These are phyloP conservation scores for Saccharomycopsis guyanensis DNA, from an alignment of 805 yeast genomes.

Conservation along the genomic window DNA sequence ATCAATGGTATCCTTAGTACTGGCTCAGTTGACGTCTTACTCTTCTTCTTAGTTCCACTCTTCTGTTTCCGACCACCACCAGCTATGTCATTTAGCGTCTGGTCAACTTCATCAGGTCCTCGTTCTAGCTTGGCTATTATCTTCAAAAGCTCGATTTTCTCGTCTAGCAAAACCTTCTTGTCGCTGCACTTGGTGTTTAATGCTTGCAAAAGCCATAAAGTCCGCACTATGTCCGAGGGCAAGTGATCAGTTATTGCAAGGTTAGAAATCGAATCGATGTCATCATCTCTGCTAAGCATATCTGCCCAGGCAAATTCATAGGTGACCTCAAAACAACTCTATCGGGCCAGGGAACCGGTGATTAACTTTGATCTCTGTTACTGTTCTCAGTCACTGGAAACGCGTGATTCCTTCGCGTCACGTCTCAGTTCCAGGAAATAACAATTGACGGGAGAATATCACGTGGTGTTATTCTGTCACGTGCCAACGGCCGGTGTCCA, in stretches of 20 bases:
- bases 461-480: too few relatives aligned
- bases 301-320: neutral
- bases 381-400: too few relatives aligned
- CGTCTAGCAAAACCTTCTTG: conserved; percentile 17
- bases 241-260: conserved; percentile 30
- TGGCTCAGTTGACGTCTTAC: neutral
- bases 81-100: neutral
- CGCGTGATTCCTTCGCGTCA: too few relatives aligned
- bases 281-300: conserved; percentile 4
- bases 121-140: neutral
- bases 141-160: neutral
- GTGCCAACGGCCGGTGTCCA: too few relatives aligned
- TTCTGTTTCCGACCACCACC: too few relatives aligned
- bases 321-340: too few relatives aligned
- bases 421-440: too few relatives aligned
- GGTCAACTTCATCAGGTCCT: too few relatives aligned
- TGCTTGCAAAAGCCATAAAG: conserved; percentile 35
- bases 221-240: conserved; percentile 36
- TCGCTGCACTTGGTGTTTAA: conserved; percentile 26
- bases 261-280: conserved; percentile 11
- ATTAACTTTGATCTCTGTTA: too few relatives aligned
- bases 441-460: too few relatives aligned
- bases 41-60: too few relatives aligned
- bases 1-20: neutral
- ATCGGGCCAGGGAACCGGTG: too few relatives aligned